A percentile compares a stretch with the other conserved stretches of the same genome.
Evolutionary conservation across 495 filamentous ascomycete genomes (phyloP).

Genomic region (Tetracladium setigerum): DNA sequence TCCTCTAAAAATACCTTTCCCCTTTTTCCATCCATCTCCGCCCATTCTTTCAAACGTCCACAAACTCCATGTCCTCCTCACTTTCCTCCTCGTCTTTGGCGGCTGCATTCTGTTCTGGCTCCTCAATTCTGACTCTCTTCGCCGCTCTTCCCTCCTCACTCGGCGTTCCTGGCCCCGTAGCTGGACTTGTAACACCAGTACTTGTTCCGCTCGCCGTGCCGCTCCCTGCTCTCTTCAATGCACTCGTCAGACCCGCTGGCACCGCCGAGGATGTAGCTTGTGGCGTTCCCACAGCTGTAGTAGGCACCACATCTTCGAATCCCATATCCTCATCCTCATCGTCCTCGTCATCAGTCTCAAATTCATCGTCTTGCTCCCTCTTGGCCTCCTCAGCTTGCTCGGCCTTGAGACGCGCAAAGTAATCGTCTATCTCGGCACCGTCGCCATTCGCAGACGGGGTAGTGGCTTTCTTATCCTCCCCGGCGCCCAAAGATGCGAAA

Average conservation of each 20-base stretch:
- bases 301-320: conserved; percentile 33
- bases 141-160: conserved; percentile 33
- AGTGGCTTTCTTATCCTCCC: conserved; percentile 44
- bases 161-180: conserved; percentile 24
- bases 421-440: conserved; percentile 38
- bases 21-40: not conserved
- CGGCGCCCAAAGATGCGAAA: conserved; percentile 26
- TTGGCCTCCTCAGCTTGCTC: conserved; percentile 40
- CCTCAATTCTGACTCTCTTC: conserved; percentile 50
- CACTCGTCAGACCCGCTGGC: conserved; percentile 9
- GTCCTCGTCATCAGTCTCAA: conserved; percentile 42
- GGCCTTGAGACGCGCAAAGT: conserved; percentile 44
- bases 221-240: conserved; percentile 19
- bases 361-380: conserved; percentile 37
- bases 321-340: conserved; percentile 38
- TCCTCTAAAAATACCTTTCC: not conserved
- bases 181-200: conserved; percentile 22
- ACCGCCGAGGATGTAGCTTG: conserved; percentile 3
- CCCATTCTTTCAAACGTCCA: conserved; percentile 40
- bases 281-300: conserved; percentile 6
- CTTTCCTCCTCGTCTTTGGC: conserved; percentile 40
- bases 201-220: conserved; percentile 29
- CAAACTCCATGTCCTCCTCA: conserved; percentile 58
- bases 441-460: conserved; percentile 22
- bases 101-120: conserved; percentile 32